Evolutionary conservation across 768 basidiomycete species (phyloP).

Genomic region (Tephrocybe sp.): DNA sequence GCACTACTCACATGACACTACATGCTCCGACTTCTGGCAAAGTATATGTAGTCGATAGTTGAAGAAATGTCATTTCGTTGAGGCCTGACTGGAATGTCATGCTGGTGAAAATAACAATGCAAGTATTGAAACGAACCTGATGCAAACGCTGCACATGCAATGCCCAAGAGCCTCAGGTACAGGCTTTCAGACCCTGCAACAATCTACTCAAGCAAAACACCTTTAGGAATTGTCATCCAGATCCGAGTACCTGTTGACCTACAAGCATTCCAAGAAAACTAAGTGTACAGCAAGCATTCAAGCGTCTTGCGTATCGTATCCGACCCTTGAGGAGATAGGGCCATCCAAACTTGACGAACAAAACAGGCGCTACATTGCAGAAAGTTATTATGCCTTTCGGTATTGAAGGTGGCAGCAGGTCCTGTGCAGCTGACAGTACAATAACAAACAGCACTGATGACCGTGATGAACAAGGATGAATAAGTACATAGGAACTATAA

Average conservation of each 20-base stretch:
- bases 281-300: constrained; percentile 70
- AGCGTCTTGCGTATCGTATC: constrained; percentile 77
- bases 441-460: constrained; percentile 86
- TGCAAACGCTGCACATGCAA: constrained; percentile 78
- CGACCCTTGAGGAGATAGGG: constrained; percentile 88
- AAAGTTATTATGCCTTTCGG: constrained; percentile 95
- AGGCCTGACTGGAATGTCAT: constrained; percentile 50
- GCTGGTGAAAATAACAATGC: too few relatives aligned
- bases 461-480: neutral
- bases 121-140: constrained; percentile 48
- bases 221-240: neutral
- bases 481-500: neutral
- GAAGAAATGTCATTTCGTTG: constrained; percentile 92
- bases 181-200: constrained; percentile 72
- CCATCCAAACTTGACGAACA: constrained; percentile 89
- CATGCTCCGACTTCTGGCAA: constrained; percentile 66
- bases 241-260: constrained; percentile 25
- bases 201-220: constrained; percentile 43
- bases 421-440: constrained; percentile 92
- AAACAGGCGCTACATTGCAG: constrained; percentile 88
- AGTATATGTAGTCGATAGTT: constrained; percentile 78
- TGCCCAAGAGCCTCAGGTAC: constrained; percentile 71
- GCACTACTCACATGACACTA: constrained; percentile 65
- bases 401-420: constrained; percentile 86
- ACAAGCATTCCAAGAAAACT: constrained; percentile 89